Conservation (phyloP, 2,329 filamentous ascomycete genomes). For the Geosmithia putterillii region DNA sequence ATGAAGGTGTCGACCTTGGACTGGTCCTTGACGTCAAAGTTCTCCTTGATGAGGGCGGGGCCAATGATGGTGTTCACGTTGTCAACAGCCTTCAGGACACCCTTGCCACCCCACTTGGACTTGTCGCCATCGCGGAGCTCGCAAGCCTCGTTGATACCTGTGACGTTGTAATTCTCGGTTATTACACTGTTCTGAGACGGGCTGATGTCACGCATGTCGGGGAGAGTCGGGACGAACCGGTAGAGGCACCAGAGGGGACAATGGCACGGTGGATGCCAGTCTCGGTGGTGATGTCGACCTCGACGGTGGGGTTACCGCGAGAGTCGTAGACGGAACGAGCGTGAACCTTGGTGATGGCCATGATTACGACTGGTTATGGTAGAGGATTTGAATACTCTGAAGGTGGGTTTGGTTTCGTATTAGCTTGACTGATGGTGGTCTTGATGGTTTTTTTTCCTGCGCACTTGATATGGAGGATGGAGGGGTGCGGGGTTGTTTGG, state of each 20-base stretch:
- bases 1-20: constrained; percentile 74
- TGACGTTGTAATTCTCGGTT: constrained; percentile 15
- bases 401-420: background rate
- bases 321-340: constrained; percentile 97
- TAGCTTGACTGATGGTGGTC: background rate
- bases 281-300: constrained; percentile 95
- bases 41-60: constrained; percentile 71
- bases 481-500: background rate
- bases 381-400: background rate
- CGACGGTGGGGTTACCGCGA: constrained; percentile 94
- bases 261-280: constrained; percentile 95
- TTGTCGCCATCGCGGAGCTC: constrained; percentile 88
- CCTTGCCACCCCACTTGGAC: constrained; percentile 76
- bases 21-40: constrained; percentile 78
- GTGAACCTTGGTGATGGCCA: constrained; percentile 86
- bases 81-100: constrained; percentile 73
- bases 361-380: constrained; percentile 30
- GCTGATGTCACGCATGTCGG: constrained; percentile 7
- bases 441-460: background rate
- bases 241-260: constrained; percentile 92
- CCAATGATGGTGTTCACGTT: constrained; percentile 78
- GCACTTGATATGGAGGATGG: background rate
- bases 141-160: constrained; percentile 80
- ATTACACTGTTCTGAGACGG: constrained; percentile 4
- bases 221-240: constrained; percentile 46